Base-by-base conservation (phyloP, 2,329 filamentous ascomycete species). In the Grosmannia penicillata region DNA sequence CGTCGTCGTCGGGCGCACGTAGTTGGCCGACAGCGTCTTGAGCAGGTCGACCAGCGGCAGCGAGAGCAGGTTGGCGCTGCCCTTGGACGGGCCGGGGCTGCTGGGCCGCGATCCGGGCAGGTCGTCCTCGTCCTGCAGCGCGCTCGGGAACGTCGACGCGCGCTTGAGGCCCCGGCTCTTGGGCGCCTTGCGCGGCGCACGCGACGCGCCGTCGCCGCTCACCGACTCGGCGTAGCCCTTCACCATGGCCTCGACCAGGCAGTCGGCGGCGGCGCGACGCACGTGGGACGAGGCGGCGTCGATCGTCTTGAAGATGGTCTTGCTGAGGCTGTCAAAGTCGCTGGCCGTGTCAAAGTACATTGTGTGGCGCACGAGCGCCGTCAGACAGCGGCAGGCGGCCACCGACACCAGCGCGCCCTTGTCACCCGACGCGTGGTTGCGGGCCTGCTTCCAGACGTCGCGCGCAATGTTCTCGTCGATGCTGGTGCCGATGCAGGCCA, bases 391-490 rank as follows among this genome's bases (percentile, higher is more conserved):
- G 51, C 82, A 93, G 8, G 84, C 82, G 40, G 76, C 73, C 14
- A 80, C 71, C 54, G 94, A 75, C 8, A 89, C 86, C 25, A 93
- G 68, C 3, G 76, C 68, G 4, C 85, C 82, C 58, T 91, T 96
- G 57, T 98, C 93, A 43, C 68, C 69, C 0, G 76, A 69, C 22
- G 81, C 81, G 48, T 81, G 71, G 56, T 70, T 84, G 45, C 91
- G 77, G 21, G 78, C 80, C 55, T 89, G 82, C 58, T 95, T 98
- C 85, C 86, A 96, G 14, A 93, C 74, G 55, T 95, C 87, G 51
- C 86, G 76, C n/a, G 82, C 82, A 27, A 87, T 68, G 39, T 64
- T 66, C 57, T 98, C 91, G 49, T 98, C 91, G 50, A 89, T 68
- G 43, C 83, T 85, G 6, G 68, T 66, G 39, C 73, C 71, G 22